Evolutionary conservation across 345 rosid genomes (phyloP).

Genomic region (Euphorbia lathyris): DNA sequence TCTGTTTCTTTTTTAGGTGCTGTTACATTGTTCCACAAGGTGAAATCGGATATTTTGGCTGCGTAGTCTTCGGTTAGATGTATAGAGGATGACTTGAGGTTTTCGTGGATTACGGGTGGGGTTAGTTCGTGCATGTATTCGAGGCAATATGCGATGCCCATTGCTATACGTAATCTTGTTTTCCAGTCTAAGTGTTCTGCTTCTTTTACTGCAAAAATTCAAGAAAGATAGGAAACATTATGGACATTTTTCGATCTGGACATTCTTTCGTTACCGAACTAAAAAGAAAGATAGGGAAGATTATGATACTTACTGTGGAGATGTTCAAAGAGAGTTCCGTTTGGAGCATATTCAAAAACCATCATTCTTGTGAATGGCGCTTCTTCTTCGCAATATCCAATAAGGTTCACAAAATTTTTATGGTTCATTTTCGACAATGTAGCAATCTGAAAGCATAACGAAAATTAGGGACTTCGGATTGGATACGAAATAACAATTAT

Average conservation of each 20-base stretch:
- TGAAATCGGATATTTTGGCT: constrained; percentile 81
- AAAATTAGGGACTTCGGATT: constrained; percentile 2
- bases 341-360: constrained; percentile 93
- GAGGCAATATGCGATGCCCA: constrained; percentile 91
- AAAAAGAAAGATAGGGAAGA: neutral
- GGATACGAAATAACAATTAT: neutral
- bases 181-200: constrained; percentile 88
- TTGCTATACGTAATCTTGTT: constrained; percentile 62
- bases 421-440: constrained; percentile 75
- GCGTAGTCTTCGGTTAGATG: constrained; percentile 88
- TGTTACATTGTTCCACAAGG: constrained; percentile 45
- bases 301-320: constrained; percentile 58
- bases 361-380: constrained; percentile 83
- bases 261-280: neutral
- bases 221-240: neutral
- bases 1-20: constrained; percentile 41
- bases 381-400: constrained; percentile 80
- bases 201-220: constrained; percentile 61
- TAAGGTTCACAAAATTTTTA: constrained; percentile 83
- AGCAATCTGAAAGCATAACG: constrained; percentile 51
- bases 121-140: constrained; percentile 81
- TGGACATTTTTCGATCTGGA: neutral
- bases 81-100: constrained; percentile 63
- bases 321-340: constrained; percentile 92
- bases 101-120: constrained; percentile 63